These are phyloP conservation scores for Coniferiporia weirii DNA, from an alignment of 1,284 basidiomycete species.

Conservation along the genomic window DNA sequence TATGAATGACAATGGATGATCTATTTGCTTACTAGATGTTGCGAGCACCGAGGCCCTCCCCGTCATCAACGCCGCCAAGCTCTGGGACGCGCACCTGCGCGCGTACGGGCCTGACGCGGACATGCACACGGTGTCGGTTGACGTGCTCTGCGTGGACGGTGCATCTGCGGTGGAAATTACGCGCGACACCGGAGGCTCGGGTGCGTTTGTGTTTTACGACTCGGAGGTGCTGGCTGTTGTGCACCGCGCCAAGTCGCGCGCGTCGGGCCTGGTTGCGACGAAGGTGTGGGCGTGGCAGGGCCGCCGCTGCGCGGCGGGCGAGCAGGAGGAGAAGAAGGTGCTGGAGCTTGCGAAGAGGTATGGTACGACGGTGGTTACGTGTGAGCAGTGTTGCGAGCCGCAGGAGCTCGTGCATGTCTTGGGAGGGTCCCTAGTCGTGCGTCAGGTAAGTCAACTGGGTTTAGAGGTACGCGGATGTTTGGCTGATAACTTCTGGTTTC, in stretches of 20 bases:
- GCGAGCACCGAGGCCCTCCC: conserved; percentile 42
- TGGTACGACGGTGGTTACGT: conserved; percentile 42
- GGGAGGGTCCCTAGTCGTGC: conserved; percentile 59
- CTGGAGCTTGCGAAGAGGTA: conserved; percentile 67
- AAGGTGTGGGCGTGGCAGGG: conserved; percentile 74
- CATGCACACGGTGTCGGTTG: conserved; percentile 59
- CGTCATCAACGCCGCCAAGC: conserved; percentile 40
- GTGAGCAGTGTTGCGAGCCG: conserved; percentile 56
- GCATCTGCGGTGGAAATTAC: conserved; percentile 28
- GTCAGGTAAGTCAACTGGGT: conserved; percentile 46
- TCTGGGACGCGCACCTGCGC: conserved; percentile 32
- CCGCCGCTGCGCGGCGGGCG: conserved; percentile 42
- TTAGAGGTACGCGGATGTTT: background rate
- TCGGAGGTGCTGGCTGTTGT: conserved; percentile 62
- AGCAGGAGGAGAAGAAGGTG: conserved; percentile 58
- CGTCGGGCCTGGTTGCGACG: conserved; percentile 59
- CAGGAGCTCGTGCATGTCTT: conserved; percentile 53
- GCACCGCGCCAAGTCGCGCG: conserved; percentile 58
- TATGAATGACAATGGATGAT: conserved; percentile 10
- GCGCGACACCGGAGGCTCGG: conserved; percentile 18
- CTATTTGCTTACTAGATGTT: conserved; percentile 28
- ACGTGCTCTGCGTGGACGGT: conserved; percentile 56
- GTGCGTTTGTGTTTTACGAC: conserved; percentile 62
- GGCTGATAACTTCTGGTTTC: conserved; percentile 3
- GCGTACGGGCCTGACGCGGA: conserved; percentile 33